These are phyloP conservation scores for Fusarium penzigii DNA, from an alignment of 2,329 filamentous ascomycete species.

Conservation along the genomic window DNA sequence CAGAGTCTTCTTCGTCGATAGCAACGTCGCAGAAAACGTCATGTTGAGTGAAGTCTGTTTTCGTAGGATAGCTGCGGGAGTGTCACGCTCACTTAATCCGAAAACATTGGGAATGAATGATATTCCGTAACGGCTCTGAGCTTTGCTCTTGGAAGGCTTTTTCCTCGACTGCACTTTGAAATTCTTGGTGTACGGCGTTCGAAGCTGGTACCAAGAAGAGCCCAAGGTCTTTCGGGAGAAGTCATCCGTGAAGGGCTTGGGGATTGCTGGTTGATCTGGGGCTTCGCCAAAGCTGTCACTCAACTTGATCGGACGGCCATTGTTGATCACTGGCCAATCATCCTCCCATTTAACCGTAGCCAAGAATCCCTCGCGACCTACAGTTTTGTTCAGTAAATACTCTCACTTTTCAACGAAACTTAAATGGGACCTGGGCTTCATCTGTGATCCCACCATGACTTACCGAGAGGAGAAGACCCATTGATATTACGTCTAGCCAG, in stretches of 20 bases:
- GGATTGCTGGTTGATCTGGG: background rate
- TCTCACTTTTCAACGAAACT: too few relatives aligned
- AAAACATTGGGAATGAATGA: conserved; percentile 34
- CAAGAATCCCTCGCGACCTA: conserved; percentile 5
- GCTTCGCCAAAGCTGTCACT: conserved; percentile 2
- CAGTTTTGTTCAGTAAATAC: background rate
- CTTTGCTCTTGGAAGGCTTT: background rate
- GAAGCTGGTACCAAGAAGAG: conserved; percentile 5
- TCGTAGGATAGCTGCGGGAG: conserved; percentile 28
- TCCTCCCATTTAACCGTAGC: background rate
- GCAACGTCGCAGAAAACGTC: conserved; percentile 28
- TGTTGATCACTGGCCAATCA: conserved; percentile 5
- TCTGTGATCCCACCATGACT: background rate
- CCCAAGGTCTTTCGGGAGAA: background rate
- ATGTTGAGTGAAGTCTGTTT: conserved; percentile 35
- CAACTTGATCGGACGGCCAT: background rate
- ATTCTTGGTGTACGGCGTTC: conserved; percentile 7
- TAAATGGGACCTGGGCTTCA: too few relatives aligned
- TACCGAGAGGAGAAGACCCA: background rate
- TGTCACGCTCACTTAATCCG: conserved; percentile 31
- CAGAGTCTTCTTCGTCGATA: conserved; percentile 12
- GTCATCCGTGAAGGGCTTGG: background rate
- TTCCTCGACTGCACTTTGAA: background rate
- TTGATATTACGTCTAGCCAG: conserved; percentile 5
- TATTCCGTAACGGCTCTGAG: conserved; percentile 15